Evolutionary conservation across 139 green algal genomes (phyloP).

Genomic region (Coelastrella sp.): DNA sequence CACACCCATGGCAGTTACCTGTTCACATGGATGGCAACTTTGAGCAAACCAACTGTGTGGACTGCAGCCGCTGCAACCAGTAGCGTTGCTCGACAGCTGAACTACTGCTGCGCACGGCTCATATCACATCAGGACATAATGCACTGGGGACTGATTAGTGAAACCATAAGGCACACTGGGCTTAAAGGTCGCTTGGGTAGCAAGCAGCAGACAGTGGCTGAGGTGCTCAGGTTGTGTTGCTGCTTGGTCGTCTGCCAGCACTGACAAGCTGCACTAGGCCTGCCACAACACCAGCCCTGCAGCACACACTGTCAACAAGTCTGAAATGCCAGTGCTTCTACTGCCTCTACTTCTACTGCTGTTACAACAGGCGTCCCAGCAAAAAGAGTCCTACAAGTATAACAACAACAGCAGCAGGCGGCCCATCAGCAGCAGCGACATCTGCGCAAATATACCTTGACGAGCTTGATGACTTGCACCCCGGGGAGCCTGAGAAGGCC

Average conservation of each 20-base stretch:
- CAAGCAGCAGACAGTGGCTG: not conserved
- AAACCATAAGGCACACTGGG: no score
- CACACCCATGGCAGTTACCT: no score
- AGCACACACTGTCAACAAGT: no score
- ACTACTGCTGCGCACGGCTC: no score
- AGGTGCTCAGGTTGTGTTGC: not conserved
- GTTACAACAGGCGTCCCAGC: slow-evolving; percentile 11
- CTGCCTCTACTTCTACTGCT: not conserved
- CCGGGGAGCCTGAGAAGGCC: not conserved
- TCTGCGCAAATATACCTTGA: not conserved
- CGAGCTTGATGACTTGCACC: slow-evolving; percentile 13
- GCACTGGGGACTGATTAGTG: no score
- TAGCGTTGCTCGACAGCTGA: no score
- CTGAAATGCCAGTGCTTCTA: not conserved
- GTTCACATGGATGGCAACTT: no score
- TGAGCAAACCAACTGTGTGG: no score
- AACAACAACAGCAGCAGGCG: not conserved
- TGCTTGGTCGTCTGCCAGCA: not conserved
- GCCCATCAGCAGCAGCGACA: not conserved
- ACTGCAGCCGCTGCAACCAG: no score
- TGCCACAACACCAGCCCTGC: no score
- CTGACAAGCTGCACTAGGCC: no score
- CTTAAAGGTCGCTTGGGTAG: not conserved
- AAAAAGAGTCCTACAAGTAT: not conserved
- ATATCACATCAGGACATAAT: no score